These are phyloP conservation scores for Pisolithus tinctorius DNA, from an alignment of 768 basidiomycete species.

Conservation along the genomic window DNA sequence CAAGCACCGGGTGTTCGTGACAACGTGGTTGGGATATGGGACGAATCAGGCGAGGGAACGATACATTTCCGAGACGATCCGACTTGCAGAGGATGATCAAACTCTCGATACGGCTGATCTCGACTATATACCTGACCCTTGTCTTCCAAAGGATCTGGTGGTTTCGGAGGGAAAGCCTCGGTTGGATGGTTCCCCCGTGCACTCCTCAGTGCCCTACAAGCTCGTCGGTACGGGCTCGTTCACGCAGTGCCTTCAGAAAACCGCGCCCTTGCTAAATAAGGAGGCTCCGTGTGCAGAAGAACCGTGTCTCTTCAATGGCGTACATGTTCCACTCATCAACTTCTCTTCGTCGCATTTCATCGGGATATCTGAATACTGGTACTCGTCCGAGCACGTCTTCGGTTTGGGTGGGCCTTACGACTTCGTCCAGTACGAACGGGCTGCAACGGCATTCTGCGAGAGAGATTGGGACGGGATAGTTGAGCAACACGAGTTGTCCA, in stretches of 20 bases:
- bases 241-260: conserved; percentile 68
- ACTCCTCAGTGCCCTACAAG: conserved; percentile 47
- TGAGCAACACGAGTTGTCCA: conserved; percentile 50
- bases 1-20: conserved; percentile 90
- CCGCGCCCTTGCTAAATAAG: conserved; percentile 79
- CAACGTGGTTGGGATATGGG: conserved; percentile 97
- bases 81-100: conserved; percentile 42
- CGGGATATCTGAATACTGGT: conserved; percentile 99
- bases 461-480: conserved; percentile 76
- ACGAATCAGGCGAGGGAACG: conserved; percentile 96
- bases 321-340: conserved; percentile 90
- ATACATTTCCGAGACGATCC: conserved; percentile 68
- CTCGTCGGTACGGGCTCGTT: conserved; percentile 89
- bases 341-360: conserved; percentile 92
- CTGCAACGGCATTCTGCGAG: conserved; percentile 79
- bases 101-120: conserved; percentile 10
- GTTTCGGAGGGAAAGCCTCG: conserved; percentile 54
- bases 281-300: conserved; percentile 71
- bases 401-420: conserved; percentile 93
- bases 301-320: conserved; percentile 91
- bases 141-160: conserved; percentile 72
- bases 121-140: conserved; percentile 72
- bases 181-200: conserved; percentile 30
- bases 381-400: conserved; percentile 95
- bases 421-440: conserved; percentile 92